These are phyloP conservation scores for Camelina neglecta DNA, from an alignment of 345 rosid species.

Conservation along the genomic window DNA sequence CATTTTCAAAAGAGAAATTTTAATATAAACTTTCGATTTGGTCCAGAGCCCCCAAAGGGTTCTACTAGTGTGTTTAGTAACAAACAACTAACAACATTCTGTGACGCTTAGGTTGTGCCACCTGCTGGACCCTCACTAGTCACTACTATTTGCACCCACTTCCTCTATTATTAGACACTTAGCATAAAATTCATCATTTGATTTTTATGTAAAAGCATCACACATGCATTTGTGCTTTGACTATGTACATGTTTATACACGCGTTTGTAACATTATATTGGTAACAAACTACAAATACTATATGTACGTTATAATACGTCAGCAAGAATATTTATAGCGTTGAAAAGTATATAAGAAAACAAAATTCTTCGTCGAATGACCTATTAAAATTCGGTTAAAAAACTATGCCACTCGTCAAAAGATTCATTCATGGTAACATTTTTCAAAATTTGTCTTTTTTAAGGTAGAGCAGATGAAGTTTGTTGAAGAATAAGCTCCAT, in stretches of 20 bases:
- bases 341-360: no score
- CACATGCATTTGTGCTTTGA: constrained; percentile 1
- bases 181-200: no score
- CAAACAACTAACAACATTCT: constrained; percentile 9
- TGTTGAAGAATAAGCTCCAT: neutral
- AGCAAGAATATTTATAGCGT: no score
- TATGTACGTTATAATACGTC: neutral
- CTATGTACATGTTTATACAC: neutral
- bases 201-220: neutral
- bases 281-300: neutral
- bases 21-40: neutral
- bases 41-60: constrained; percentile 1
- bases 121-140: constrained; percentile 40
- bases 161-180: constrained; percentile 11
- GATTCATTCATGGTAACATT: no score
- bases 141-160: constrained; percentile 34
- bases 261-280: constrained; percentile 1
- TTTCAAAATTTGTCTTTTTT: no score
- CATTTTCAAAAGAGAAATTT: neutral
- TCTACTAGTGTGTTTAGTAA: neutral
- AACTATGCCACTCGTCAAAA: no score
- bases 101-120: constrained; percentile 28
- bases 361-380: no score
- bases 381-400: no score
- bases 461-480: no score